Evolutionary conservation across 306 rosid genomes (phyloP).

Genomic region (Arachis hypogaea): DNA sequence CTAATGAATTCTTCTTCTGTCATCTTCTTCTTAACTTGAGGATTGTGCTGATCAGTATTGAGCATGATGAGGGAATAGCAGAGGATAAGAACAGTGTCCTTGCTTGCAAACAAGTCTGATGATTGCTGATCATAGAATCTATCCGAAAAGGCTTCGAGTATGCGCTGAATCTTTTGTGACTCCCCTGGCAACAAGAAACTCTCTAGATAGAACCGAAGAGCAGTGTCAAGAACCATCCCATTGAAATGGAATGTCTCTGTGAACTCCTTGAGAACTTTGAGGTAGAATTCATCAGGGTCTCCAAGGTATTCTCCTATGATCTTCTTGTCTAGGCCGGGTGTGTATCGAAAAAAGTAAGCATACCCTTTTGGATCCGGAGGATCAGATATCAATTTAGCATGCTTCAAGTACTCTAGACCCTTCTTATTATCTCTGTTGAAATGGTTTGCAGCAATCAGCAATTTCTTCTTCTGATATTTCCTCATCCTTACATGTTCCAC

Average conservation of each 20-base stretch:
- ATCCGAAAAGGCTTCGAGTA: constrained; percentile 79
- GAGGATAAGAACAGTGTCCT: constrained; percentile 79
- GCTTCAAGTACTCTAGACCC: constrained; percentile 78
- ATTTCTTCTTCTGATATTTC: constrained; percentile 71
- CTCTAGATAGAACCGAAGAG: constrained; percentile 75
- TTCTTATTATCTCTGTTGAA: constrained; percentile 82
- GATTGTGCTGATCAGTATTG: constrained; percentile 94
- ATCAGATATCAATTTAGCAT: constrained; percentile 65
- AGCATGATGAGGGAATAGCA: constrained; percentile 94
- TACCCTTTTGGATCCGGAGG: constrained; percentile 71
- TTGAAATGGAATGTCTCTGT: constrained; percentile 66
- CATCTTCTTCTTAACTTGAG: constrained; percentile 97
- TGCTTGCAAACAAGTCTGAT: constrained; percentile 66
- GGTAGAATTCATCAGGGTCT: constrained; percentile 77
- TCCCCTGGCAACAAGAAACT: constrained; percentile 85
- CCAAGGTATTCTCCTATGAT: constrained; percentile 87
- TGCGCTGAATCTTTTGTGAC: constrained; percentile 89
- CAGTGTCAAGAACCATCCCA: constrained; percentile 85
- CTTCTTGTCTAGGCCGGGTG: constrained; percentile 77
- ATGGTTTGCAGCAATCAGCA: constrained; percentile 79
- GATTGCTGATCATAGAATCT: constrained; percentile 71
- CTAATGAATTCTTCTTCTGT: constrained; percentile 88
- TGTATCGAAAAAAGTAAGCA: constrained; percentile 78
- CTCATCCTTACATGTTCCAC: constrained; percentile 62
- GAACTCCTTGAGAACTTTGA: constrained; percentile 74